Evolutionary conservation across 2,329 filamentous ascomycete genomes (phyloP).

Genomic region (Pseudogymnoascus sp.): DNA sequence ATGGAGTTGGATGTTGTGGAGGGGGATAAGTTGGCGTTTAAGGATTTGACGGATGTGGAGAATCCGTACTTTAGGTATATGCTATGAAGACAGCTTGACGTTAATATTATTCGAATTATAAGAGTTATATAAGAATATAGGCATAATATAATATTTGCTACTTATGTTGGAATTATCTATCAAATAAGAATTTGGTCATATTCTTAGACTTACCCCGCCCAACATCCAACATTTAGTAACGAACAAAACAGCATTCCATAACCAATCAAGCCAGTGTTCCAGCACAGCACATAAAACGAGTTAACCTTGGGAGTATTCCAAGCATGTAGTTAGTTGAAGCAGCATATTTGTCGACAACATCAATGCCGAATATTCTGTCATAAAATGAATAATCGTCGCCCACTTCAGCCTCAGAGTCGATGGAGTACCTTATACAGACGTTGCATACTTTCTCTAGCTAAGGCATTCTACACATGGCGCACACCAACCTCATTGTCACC

Average conservation of each 20-base stretch:
- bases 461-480: background rate
- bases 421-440: background rate
- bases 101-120: background rate
- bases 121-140: background rate
- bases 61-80: constrained; percentile 58
- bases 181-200: background rate
- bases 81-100: constrained; percentile 12
- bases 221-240: background rate
- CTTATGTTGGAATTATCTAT: background rate
- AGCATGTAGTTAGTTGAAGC: too few relatives aligned
- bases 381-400: background rate
- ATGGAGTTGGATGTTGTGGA: constrained; percentile 50
- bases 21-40: constrained; percentile 56
- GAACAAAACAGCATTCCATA: background rate
- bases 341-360: background rate
- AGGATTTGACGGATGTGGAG: constrained; percentile 60
- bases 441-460: background rate
- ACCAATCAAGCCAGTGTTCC: too few relatives aligned
- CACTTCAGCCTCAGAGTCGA: background rate
- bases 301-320: too few relatives aligned
- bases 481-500: background rate
- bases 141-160: background rate
- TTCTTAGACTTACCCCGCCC: too few relatives aligned
- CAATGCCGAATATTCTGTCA: background rate
- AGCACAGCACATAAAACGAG: too few relatives aligned